A percentile compares a stretch with the other conserved stretches of the same genome.
Conservation (phyloP, 2,329 filamentous ascomycete genomes). For the Microcyclospora tardicrescens region DNA sequence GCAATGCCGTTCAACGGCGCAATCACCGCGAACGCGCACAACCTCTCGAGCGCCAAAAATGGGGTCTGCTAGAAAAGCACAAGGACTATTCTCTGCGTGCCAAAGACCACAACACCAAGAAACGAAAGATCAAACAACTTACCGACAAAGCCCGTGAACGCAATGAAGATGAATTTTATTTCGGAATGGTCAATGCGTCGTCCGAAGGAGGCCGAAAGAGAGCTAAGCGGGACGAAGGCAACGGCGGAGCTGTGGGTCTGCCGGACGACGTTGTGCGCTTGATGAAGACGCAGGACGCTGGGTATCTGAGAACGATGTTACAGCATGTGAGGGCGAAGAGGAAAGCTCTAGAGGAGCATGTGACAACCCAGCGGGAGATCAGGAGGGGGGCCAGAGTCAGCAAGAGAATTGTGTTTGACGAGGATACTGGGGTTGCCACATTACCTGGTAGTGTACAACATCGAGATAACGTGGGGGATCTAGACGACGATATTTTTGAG, state of each 20-base stretch:
- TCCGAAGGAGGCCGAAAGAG: constrained; percentile 35
- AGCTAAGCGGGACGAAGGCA: constrained; percentile 31
- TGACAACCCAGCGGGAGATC: neutral
- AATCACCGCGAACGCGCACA: constrained; percentile 86
- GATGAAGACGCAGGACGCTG: constrained; percentile 53
- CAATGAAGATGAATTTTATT: constrained; percentile 55
- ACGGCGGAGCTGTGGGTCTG: constrained; percentile 25
- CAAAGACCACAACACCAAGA: constrained; percentile 50
- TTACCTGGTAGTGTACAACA: constrained; percentile 1
- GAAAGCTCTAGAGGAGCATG: constrained; percentile 29
- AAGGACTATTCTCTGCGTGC: constrained; percentile 62
- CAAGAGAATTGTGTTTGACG: constrained; percentile 28
- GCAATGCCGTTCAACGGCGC: constrained; percentile 59
- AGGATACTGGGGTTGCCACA: constrained; percentile 11
- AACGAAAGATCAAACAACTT: constrained; percentile 45
- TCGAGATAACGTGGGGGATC: constrained; percentile 7
- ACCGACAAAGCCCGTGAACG: constrained; percentile 46
- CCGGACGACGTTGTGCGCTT: constrained; percentile 47
- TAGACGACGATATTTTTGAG: constrained; percentile 1
- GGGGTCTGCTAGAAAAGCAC: constrained; percentile 90
- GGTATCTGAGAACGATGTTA: constrained; percentile 46
- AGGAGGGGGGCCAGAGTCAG: constrained; percentile 1
- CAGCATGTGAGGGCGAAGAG: constrained; percentile 43
- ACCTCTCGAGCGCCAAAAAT: constrained; percentile 67
- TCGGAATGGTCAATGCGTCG: constrained; percentile 46